Base-by-base conservation (phyloP, 1,284 basidiomycete species). In the Trichosporon asahii region DNA sequence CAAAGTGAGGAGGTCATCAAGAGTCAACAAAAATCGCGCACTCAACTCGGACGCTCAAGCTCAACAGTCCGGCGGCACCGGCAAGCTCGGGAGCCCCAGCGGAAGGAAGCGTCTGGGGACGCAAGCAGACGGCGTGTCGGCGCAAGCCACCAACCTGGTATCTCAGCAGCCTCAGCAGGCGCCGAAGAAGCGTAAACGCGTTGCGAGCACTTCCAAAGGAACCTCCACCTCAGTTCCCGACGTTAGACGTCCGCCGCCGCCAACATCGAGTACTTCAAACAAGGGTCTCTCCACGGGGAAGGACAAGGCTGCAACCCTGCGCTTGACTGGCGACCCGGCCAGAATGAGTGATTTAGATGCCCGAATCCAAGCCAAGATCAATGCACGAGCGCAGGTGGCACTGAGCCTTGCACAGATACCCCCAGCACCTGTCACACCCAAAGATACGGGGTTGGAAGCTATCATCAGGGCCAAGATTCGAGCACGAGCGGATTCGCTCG, bases 321-420 rank as follows among this genome's bases (percentile, higher is more conserved):
- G 27, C 57, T 31, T 31, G 5, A 31, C 57, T 18, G 29, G 27
- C 7, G 18, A 29, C 27, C n/a, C 57, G 18, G 29, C 14, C 29
- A 31, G 15, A 18, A 11, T 9, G 9, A 33, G 57, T 18, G 9
- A 33, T n/a, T n/a, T 61, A 31, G 27, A 61, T n/a, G 57, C 57
- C 15, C 27, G 12, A 29, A 61, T 61, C 57, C 27, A 31, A 61
- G 57, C 57, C 57, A 61, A n/a, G 57, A 33, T 61, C 29, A 12
- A 61, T n/a, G 57, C 57, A 61, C 57, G 57, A 61, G 57, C 57
- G 15, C 57, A 33, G 57, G 29, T 61, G 29, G 6, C 57, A 61
- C 57, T 15, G 29, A 61, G 23, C 8, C 49, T n/a, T 31, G 57
- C 57, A 29, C 57, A 31, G 57, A 61, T 18, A 23, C 6, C 49